Conservation (phyloP, 768 basidiomycete genomes). For the Antrodiella citrinella region DNA sequence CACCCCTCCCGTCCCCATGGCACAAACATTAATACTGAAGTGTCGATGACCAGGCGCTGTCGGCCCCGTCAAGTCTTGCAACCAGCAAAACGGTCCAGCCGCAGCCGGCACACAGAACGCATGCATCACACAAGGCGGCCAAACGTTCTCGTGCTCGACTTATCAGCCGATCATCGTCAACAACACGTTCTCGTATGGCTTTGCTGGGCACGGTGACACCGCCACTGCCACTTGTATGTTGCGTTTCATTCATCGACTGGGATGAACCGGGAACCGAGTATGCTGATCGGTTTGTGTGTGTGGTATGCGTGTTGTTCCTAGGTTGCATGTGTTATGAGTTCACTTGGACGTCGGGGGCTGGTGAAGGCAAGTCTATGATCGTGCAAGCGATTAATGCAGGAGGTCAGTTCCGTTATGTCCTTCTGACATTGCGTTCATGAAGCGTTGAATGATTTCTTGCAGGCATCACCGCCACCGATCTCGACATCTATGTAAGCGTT, state of each 20-base stretch:
- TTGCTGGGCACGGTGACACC: slow-evolving; percentile 13
- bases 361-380: slow-evolving; percentile 16
- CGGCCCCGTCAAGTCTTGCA: slow-evolving; percentile 13
- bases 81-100: slow-evolving; percentile 7
- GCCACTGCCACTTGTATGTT: slow-evolving; percentile 10
- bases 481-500: slow-evolving; percentile 8
- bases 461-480: slow-evolving; percentile 12
- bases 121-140: slow-evolving; percentile 12
- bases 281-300: no score
- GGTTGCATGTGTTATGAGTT: slow-evolving; percentile 20
- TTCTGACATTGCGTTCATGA: no score
- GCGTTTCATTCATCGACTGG: no score
- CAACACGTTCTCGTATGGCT: slow-evolving; percentile 13
- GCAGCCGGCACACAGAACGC: slow-evolving; percentile 11
- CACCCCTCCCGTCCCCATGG: neutral
- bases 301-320: no score
- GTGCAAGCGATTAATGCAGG: slow-evolving; percentile 20
- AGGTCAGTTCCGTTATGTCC: slow-evolving; percentile 3
- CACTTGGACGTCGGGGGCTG: slow-evolving; percentile 20
- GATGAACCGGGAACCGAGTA: no score
- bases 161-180: slow-evolving; percentile 16
- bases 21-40: no score
- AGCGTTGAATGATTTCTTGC: neutral
- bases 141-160: slow-evolving; percentile 12
- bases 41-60: slow-evolving; percentile 11